Evolutionary conservation across 2,329 filamentous ascomycete genomes (phyloP).

Genomic region (Clonostachys byssicola): DNA sequence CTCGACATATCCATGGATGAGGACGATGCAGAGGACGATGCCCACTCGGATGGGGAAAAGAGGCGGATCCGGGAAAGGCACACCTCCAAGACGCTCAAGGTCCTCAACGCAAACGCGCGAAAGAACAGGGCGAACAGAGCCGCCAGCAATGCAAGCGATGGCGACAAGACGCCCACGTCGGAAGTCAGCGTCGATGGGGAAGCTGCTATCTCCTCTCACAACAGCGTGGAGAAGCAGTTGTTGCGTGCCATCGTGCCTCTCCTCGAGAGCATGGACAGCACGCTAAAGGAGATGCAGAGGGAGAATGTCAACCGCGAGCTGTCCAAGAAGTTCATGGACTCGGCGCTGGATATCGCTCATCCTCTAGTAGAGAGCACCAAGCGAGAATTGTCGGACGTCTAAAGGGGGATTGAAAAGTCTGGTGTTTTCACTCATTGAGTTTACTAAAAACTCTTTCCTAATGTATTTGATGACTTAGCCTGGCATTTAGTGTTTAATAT

Average conservation of each 20-base stretch:
- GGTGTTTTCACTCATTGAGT: too few relatives aligned
- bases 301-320: neutral
- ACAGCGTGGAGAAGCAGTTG: neutral
- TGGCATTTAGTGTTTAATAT: too few relatives aligned
- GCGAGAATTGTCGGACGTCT: too few relatives aligned
- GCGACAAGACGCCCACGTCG: neutral
- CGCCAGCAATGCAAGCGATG: neutral
- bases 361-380: too few relatives aligned
- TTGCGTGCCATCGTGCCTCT: conserved; percentile 1
- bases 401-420: too few relatives aligned
- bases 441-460: too few relatives aligned
- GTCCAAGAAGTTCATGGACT: neutral
- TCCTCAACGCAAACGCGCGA: conserved; percentile 2
- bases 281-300: conserved; percentile 1
- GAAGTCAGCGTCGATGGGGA: neutral
- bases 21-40: neutral
- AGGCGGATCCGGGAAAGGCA: neutral
- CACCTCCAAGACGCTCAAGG: neutral
- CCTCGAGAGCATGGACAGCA: conserved; percentile 3
- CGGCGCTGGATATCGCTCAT: neutral
- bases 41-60: neutral
- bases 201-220: neutral
- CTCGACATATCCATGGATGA: neutral
- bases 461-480: too few relatives aligned
- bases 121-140: neutral